A percentile compares a stretch with the other conserved stretches of the same genome.
phyloP scores from a whole-genome alignment of 2,329 filamentous ascomycete genomes.

The Xylaria sp. region DNA sequence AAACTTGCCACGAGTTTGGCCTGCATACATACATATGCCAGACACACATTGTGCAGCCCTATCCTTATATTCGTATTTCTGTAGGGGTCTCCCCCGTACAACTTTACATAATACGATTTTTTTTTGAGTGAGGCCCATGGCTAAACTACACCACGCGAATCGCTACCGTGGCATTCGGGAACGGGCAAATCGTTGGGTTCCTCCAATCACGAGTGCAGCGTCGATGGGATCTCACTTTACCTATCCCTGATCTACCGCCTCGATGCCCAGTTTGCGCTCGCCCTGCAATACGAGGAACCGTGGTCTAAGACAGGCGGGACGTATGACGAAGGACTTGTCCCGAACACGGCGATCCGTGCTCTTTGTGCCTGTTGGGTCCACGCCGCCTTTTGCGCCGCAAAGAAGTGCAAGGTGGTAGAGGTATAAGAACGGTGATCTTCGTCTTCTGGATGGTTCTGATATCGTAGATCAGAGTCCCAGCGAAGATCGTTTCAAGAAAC shows the following conservation, averaged over 20 bases:
- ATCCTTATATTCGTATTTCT: slow-evolving; percentile 26
- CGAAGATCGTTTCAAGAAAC: not conserved
- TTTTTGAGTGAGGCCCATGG: slow-evolving; percentile 1
- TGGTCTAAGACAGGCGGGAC: slow-evolving; percentile 22
- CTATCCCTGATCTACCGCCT: slow-evolving; percentile 10
- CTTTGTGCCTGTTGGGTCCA: not conserved
- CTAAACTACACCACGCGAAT: slow-evolving; percentile 9
- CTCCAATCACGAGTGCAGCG: slow-evolving; percentile 10
- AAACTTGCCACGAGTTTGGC: slow-evolving; percentile 15
- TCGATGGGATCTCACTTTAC: slow-evolving; percentile 1
- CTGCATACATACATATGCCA: slow-evolving; percentile 11
- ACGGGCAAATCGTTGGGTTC: not conserved
- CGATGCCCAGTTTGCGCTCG: not conserved
- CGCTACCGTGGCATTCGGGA: slow-evolving; percentile 2
- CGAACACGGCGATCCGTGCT: slow-evolving; percentile 25
- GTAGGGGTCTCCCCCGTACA: not conserved
- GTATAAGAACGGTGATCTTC: slow-evolving; percentile 4
- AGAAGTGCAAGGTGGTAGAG: not conserved
- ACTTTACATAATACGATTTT: not conserved
- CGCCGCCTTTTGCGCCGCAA: not conserved
- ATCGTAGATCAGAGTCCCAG: slow-evolving; percentile 12
- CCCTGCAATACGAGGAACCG: slow-evolving; percentile 28
- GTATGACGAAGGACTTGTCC: slow-evolving; percentile 5
- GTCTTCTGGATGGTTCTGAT: not conserved
- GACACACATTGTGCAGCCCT: slow-evolving; percentile 8